These are phyloP conservation scores for Gossypium lobatum DNA, from an alignment of 441 rosid genomes.

Conservation along the genomic window DNA sequence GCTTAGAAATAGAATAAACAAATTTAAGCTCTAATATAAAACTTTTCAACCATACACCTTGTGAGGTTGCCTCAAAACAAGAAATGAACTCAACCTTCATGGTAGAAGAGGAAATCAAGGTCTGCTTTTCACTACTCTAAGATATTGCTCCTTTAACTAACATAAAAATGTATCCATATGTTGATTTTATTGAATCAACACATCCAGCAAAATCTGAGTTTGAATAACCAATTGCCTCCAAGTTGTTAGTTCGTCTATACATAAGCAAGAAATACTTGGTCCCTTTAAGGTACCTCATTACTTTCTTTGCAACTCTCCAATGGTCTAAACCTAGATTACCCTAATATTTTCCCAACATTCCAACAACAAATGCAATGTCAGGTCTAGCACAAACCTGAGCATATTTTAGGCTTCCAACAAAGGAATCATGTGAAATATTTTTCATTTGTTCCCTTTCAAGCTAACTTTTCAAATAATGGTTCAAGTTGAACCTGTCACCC, in stretches of 20 bases:
- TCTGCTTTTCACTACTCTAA: background rate
- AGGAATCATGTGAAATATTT: background rate
- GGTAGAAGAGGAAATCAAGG: background rate
- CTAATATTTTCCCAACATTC: background rate
- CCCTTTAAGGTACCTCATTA: background rate
- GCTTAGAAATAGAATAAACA: background rate
- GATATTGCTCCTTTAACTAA: background rate
- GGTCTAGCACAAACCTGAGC: background rate
- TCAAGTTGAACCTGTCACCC: background rate
- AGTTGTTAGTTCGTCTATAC: background rate
- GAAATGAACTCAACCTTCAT: background rate
- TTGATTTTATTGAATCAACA: background rate
- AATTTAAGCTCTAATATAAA: background rate
- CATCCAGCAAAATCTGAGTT: background rate
- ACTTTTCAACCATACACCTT: background rate
- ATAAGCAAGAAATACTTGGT: background rate
- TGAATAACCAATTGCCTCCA: background rate
- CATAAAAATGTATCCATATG: background rate
- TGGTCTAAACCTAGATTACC: background rate
- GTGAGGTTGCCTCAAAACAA: background rate
- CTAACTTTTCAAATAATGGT: background rate
- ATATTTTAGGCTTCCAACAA: background rate
- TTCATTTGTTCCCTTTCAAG: background rate
- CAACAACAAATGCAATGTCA: background rate
- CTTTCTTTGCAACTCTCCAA: background rate